Evolutionary conservation across 108 stramenopile species (phyloP).

Genomic region (Discostella stelligeroides): DNA sequence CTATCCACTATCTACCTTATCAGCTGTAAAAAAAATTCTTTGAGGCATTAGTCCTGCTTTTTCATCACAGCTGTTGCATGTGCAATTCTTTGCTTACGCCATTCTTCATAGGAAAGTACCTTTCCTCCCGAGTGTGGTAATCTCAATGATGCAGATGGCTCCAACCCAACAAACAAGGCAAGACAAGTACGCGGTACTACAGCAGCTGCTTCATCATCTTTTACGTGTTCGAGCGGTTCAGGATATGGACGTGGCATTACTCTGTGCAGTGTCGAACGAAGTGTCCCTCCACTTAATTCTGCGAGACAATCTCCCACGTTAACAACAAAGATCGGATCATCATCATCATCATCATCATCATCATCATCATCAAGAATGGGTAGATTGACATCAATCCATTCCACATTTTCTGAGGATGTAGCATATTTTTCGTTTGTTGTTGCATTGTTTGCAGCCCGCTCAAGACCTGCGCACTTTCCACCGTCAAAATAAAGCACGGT

Average conservation of each 20-base stretch:
- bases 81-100: slow-evolving; percentile 63
- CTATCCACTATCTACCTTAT: too few species aligned
- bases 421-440: not conserved
- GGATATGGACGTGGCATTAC: slow-evolving; percentile 53
- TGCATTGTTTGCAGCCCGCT: slow-evolving; percentile 55
- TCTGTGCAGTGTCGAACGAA: slow-evolving; percentile 68
- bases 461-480: slow-evolving; percentile 64
- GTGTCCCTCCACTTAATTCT: slow-evolving; percentile 51
- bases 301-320: slow-evolving; percentile 84
- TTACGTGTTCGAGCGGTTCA: too few species aligned
- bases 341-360: too few species aligned
- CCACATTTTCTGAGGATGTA: slow-evolving; percentile 5
- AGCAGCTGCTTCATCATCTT: not conserved
- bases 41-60: too few species aligned
- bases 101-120: slow-evolving; percentile 67
- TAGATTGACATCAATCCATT: slow-evolving; percentile 63
- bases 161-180: slow-evolving; percentile 78
- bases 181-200: slow-evolving; percentile 57
- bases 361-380: slow-evolving; percentile 37
- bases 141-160: slow-evolving; percentile 38
- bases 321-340: slow-evolving; percentile 75
- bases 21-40: too few species aligned
- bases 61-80: slow-evolving; percentile 53
- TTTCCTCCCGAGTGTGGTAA: slow-evolving; percentile 34
- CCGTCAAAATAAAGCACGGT: slow-evolving; percentile 73